Evolutionary conservation across 352 stramenopile species (phyloP), one percentile per base, ranked within the genome.

Genomic region (Phytophthora citrophthora): DNA sequence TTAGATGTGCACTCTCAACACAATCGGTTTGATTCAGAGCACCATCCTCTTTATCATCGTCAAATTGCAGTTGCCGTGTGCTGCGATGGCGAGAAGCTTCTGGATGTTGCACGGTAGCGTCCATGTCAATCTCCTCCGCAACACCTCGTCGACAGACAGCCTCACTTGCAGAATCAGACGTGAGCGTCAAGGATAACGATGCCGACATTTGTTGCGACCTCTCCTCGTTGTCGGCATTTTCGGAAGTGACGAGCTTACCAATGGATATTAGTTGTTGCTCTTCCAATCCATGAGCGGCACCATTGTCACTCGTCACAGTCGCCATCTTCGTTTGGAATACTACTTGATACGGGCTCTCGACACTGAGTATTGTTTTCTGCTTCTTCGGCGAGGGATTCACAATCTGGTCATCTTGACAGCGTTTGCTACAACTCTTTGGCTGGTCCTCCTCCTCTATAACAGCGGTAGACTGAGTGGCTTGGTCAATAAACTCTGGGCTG

Each of bases 21-120:
- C 16, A 47, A 58, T 50, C 36, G 8, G 29, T 45, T 54, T 57
- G 44, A 47, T 64, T 31, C 16, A 51, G 29, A 8, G 54, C 50
- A 2, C 8, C 36, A 32, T 16, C 18, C 2, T 32, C 24, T 18
- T 68, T 50, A 10, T 57, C 31, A 0, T 60, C 59, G 38, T 81
- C 72, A 60, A 89, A 93, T 36, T 70, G 64, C 45, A 93, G 58
- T 27, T 81, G 67, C 8, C 81, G 74, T 5, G 78, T 86, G 27
- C 64, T 71, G 46, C 55, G 50, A 48, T 55, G 45, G 27, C 52
- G 61, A 64, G 74, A 48, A 3, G 48, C 47, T 41, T 32, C 47
- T 31, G 57, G 50, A 57, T 73, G 63, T 38, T 52, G 34, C 18
- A 51, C 32, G 26, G 50, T 34, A 38, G 24, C 23, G 3, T 62